Evolutionary conservation across 345 rosid species (phyloP).

Genomic region (Populus alba): DNA sequence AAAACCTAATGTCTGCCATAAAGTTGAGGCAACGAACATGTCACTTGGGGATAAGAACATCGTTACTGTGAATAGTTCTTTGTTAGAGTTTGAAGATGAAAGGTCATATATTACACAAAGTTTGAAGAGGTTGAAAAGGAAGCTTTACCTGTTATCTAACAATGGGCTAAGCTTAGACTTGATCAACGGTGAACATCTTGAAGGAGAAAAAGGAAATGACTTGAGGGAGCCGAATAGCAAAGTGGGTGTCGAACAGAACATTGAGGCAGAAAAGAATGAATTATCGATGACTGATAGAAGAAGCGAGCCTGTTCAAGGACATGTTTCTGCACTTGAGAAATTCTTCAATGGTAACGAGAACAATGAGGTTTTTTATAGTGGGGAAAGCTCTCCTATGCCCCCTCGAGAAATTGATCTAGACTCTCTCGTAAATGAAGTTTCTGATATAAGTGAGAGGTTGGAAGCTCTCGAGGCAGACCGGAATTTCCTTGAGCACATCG

Average conservation of each 20-base stretch:
- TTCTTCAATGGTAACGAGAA: neutral
- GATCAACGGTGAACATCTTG: constrained; percentile 13
- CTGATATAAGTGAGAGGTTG: constrained; percentile 44
- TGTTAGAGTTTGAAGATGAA: constrained; percentile 52
- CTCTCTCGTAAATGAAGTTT: constrained; percentile 26
- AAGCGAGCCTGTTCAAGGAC: constrained; percentile 12
- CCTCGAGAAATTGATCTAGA: constrained; percentile 4
- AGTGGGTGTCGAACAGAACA: constrained; percentile 16
- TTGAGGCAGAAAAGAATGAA: constrained; percentile 14
- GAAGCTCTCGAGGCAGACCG: constrained; percentile 48
- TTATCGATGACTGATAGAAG: constrained; percentile 20
- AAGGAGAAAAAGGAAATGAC: constrained; percentile 9
- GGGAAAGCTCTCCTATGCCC: neutral
- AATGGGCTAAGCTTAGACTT: constrained; percentile 16
- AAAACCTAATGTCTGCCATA: neutral
- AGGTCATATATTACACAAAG: constrained; percentile 34
- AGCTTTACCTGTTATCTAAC: constrained; percentile 29
- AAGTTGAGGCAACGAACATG: constrained; percentile 6
- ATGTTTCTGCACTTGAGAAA: constrained; percentile 12
- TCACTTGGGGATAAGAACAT: constrained; percentile 1
- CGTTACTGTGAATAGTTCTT: constrained; percentile 17
- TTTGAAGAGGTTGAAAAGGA: constrained; percentile 51
- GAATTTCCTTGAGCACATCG: constrained; percentile 45
- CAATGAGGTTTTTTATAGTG: neutral
- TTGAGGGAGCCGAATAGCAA: neutral